Base-by-base conservation (phyloP, 1,284 basidiomycete genomes). In the Ustilago vetiveriae region DNA sequence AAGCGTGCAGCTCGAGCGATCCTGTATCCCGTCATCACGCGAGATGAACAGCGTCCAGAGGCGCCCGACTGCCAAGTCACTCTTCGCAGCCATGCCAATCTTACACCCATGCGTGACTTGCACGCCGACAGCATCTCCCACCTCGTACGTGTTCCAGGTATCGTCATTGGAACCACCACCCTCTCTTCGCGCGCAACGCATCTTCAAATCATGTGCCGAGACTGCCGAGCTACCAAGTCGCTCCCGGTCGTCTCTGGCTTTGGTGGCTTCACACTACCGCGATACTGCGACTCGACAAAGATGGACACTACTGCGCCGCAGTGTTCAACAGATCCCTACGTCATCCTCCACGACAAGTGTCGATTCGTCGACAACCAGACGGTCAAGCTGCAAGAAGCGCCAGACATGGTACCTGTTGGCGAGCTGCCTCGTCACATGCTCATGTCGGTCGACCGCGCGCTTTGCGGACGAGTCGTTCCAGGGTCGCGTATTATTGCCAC, bases 331-430 rank as follows among this genome's bases (percentile, higher is more conserved):
- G 96, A 99, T 81, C 96, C 96, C 0, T 99, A 94, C 83, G 86
- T 95, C 42, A 96, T 99, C 76, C 86, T 98, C 11, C 96, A 99
- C 83, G 91, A 94, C 51, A 92, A 93, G 83, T 98, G 93, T 48
- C 85, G 87, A 4, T 99, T 98, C 82, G 90, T 95, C 24, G 96
- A 99, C 82, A 92, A 94, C 76, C 96, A 99, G 83, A 92, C 89
- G 7, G 87, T 99, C 76, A 99, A 99, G 83, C 87, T 99, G 14
- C 96, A 99, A 83, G 96, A 99, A 84, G 94, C 95, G 7, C 96
- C 96, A 0, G 96, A 99, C 82, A 97, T 98, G 93, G 96, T 99
- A 0, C 96, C 96, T 3, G 94, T 98, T 21, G 96, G 96, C 85
- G 96, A 99, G 81, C 85, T 99, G 41, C 96, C 96, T 5, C 85